Percentiles rank a stretch among this genome's conserved stretches.
These are phyloP conservation scores for Irpex sp. DNA, from an alignment of 1,284 basidiomycete genomes.

Conservation along the genomic window DNA sequence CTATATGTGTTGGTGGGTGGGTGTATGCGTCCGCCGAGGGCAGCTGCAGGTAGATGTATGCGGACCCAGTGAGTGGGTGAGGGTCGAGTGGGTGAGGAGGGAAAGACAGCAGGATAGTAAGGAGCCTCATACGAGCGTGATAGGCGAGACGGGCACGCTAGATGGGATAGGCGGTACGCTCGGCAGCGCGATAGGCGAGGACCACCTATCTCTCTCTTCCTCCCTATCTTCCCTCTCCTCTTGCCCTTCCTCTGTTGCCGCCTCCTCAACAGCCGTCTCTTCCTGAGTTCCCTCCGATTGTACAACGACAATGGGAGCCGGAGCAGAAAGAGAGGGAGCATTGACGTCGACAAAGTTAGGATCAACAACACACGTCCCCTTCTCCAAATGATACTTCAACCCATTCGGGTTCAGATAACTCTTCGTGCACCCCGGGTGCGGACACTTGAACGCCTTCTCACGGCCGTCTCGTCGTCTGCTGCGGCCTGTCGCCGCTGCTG, in stretches of 20 bases:
- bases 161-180: background rate
- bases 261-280: too few relatives aligned
- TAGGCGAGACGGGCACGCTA: background rate
- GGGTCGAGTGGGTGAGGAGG: too few relatives aligned
- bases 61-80: too few relatives aligned
- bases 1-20: background rate
- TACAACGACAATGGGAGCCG: too few relatives aligned
- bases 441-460: constrained; percentile 36
- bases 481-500: too few relatives aligned
- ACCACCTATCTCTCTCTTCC: background rate
- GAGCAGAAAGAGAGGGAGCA: too few relatives aligned
- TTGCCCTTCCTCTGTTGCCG: background rate
- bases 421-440: constrained; percentile 32
- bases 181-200: background rate
- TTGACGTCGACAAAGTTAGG: background rate
- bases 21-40: background rate
- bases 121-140: background rate
- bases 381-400: constrained; percentile 59
- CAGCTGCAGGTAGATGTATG: too few relatives aligned
- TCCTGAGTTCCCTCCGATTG: too few relatives aligned
- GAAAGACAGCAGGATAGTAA: background rate
- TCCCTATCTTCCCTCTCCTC: background rate
- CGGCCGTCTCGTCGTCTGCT: background rate
- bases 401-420: constrained; percentile 61
- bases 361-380: constrained; percentile 51